These are phyloP conservation scores for Rosa rugosa DNA, from an alignment of 306 rosid species.

Conservation along the genomic window DNA sequence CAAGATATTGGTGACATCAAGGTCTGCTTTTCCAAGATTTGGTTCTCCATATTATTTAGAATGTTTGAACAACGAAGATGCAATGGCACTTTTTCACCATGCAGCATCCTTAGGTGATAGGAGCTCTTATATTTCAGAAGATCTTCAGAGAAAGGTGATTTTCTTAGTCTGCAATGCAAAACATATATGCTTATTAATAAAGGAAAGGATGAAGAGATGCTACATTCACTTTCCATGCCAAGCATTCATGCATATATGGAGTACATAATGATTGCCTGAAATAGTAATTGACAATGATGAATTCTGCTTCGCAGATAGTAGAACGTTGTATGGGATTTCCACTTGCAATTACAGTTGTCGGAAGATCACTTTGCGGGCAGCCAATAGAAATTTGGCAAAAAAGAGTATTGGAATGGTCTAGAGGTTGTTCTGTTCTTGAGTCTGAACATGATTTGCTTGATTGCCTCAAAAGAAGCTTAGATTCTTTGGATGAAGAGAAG, in stretches of 20 bases:
- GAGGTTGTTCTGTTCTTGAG: constrained; percentile 31
- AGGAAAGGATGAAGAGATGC: background rate
- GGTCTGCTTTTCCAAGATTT: constrained; percentile 29
- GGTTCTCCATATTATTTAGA: constrained; percentile 24
- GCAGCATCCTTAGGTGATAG: constrained; percentile 32
- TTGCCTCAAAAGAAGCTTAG: constrained; percentile 45
- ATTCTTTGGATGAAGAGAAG: constrained; percentile 22
- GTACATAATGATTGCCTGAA: background rate
- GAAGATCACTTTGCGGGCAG: constrained; percentile 34
- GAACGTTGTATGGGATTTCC: constrained; percentile 50
- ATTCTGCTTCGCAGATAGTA: constrained; percentile 45
- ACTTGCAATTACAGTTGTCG: constrained; percentile 44
- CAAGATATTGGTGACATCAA: constrained; percentile 30
- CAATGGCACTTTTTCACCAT: constrained; percentile 35
- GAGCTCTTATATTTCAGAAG: constrained; percentile 22
- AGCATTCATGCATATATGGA: background rate
- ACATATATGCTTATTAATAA: background rate
- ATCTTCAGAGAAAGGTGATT: constrained; percentile 43
- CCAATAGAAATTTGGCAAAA: constrained; percentile 27
- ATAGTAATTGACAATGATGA: background rate
- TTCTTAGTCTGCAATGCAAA: constrained; percentile 13
- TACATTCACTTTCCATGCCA: too few relatives aligned
- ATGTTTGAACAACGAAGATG: constrained; percentile 37
- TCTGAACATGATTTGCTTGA: constrained; percentile 20
- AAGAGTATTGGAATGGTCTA: constrained; percentile 19